Evolutionary conservation across 2,329 filamentous ascomycete genomes (phyloP).

Genomic region (Calonectria pseudoturangicola): DNA sequence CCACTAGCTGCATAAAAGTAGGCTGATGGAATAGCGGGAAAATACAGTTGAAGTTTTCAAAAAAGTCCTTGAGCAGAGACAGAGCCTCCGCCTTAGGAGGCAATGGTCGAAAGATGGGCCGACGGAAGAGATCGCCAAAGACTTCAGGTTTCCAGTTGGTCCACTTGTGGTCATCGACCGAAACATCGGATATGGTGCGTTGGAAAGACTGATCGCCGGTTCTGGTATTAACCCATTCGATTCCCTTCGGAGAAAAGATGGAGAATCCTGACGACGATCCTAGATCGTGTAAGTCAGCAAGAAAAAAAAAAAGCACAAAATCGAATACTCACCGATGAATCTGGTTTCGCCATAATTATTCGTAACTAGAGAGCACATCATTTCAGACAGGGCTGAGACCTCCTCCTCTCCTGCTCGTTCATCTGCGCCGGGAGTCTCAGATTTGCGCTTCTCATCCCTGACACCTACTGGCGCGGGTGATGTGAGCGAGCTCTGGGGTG

Average conservation of each 20-base stretch:
- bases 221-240: conserved; percentile 98
- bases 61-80: conserved; percentile 93
- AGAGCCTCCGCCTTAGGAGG: conserved; percentile 91
- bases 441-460: conserved; percentile 59
- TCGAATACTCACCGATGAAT: conserved; percentile 84
- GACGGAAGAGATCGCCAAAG: conserved; percentile 92
- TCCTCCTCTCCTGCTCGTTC: conserved; percentile 70
- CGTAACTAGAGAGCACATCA: conserved; percentile 99
- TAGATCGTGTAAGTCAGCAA: conserved; percentile 60
- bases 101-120: conserved; percentile 87
- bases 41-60: conserved; percentile 99
- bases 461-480: conserved; percentile 69
- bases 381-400: conserved; percentile 92
- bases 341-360: conserved; percentile 96
- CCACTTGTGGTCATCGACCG: conserved; percentile 95
- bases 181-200: conserved; percentile 94
- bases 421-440: conserved; percentile 50
- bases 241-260: conserved; percentile 98
- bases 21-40: conserved; percentile 98
- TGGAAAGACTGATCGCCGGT: conserved; percentile 97
- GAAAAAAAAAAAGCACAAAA: background rate
- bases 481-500: conserved; percentile 72
- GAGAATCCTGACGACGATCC: conserved; percentile 98
- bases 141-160: conserved; percentile 99
- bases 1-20: conserved; percentile 98